Percentiles rank a stretch among this genome's conserved stretches.
These are phyloP conservation scores for Cryptococcus wingfieldii DNA, from an alignment of 1,284 basidiomycete species.

Conservation along the genomic window DNA sequence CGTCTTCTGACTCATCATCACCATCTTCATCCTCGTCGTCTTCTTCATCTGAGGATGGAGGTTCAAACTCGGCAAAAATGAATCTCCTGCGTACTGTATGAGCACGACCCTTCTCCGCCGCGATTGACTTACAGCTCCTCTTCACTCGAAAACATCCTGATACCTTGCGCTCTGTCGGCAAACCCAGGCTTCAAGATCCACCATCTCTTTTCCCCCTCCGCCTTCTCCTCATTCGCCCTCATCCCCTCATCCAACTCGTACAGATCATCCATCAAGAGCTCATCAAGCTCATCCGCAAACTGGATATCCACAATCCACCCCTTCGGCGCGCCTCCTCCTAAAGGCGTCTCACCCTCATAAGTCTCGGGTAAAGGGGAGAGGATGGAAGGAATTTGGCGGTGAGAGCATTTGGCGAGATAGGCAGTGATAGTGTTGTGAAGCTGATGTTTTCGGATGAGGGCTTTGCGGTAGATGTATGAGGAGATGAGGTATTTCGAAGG, in stretches of 20 bases:
- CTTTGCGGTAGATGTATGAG: conserved; percentile 85
- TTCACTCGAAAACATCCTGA: conserved; percentile 80
- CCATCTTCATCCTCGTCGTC: conserved; percentile 29
- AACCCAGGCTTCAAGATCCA: conserved; percentile 97
- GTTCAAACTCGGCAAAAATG: conserved; percentile 85
- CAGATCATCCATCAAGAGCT: conserved; percentile 87
- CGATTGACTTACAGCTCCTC: conserved; percentile 55
- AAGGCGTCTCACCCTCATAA: conserved; percentile 11
- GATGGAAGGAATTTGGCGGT: conserved; percentile 22
- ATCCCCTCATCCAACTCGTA: conserved; percentile 75
- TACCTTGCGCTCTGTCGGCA: conserved; percentile 93
- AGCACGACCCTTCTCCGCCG: not conserved
- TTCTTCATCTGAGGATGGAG: conserved; percentile 48
- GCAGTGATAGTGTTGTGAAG: conserved; percentile 71
- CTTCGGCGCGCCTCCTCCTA: conserved; percentile 61
- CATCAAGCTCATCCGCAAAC: conserved; percentile 92
- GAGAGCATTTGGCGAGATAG: conserved; percentile 66
- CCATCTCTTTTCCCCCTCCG: conserved; percentile 54
- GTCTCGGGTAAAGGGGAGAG: conserved; percentile 4
- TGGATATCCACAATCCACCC: conserved; percentile 88
- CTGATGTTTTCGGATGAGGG: conserved; percentile 92
- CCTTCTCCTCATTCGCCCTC: conserved; percentile 47
- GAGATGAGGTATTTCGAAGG: conserved; percentile 61
- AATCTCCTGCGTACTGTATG: conserved; percentile 42
- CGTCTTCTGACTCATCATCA: conserved; percentile 50